Conservation (phyloP, 2,329 filamentous ascomycete genomes). For the Fusarium succisae region DNA sequence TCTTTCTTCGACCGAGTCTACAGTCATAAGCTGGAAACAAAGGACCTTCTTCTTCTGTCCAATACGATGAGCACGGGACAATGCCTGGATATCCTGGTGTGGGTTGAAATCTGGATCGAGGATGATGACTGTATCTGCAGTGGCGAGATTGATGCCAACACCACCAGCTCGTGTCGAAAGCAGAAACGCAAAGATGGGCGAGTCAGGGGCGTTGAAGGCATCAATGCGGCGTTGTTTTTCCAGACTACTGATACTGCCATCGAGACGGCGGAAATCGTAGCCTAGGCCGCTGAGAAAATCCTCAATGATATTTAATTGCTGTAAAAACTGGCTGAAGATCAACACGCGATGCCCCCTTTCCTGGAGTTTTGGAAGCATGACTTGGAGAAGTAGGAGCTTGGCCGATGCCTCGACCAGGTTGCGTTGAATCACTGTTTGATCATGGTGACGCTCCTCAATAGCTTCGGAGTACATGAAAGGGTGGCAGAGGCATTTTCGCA, state of each 20-base stretch:
- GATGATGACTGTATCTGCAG: constrained; percentile 97
- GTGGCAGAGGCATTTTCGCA: constrained; percentile 94
- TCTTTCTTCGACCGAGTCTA: constrained; percentile 89
- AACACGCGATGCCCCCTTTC: constrained; percentile 89
- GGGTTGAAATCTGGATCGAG: constrained; percentile 98
- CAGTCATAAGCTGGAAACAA: constrained; percentile 93
- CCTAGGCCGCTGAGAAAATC: constrained; percentile 86
- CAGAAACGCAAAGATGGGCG: constrained; percentile 86
- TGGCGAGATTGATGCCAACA: constrained; percentile 96
- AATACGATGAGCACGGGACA: constrained; percentile 94
- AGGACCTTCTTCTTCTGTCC: constrained; percentile 96
- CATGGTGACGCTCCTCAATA: constrained; percentile 82
- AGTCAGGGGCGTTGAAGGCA: constrained; percentile 87
- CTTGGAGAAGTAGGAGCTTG: constrained; percentile 84
- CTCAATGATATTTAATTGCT: constrained; percentile 88
- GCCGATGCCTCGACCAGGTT: constrained; percentile 92
- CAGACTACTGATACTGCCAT: constrained; percentile 81
- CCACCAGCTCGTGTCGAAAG: constrained; percentile 94
- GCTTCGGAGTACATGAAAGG: constrained; percentile 92
- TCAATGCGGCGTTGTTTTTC: constrained; percentile 97
- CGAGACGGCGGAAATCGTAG: constrained; percentile 79
- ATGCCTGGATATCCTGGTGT: constrained; percentile 95
- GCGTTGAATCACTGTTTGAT: constrained; percentile 70
- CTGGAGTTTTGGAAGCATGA: constrained; percentile 87
- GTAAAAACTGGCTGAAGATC: constrained; percentile 95